Base-by-base conservation (phyloP, 352 stramenopile genomes). In the Globisporangium viniferum region DNA sequence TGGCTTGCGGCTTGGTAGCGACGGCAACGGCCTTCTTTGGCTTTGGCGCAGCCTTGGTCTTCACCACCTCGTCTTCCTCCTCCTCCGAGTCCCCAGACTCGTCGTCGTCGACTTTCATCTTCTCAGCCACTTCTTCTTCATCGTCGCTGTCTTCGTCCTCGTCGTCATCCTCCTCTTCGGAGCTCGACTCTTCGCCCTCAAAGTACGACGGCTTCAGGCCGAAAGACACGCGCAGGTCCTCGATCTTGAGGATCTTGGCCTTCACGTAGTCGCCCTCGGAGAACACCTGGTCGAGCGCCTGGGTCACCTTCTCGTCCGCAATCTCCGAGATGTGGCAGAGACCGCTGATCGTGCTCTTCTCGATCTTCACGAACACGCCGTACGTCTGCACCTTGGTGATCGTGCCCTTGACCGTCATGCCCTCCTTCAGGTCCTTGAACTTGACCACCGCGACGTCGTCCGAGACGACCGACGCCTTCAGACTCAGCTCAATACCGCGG, bases 141-240 rank as follows among this genome's bases (percentile, higher is more conserved):
- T 80, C 72, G 7, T 57, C 54, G 22, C 44, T 60, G 6, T 82
- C 67, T 22, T 86, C 73, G 18, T 81, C 73, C 22, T 87, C 84
- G 2, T 93, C 84, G 0, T 92, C 86, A 1, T 88, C 77, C 59
- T 93, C 86, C 41, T 95, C 86, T 54, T 95, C 88, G 62, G 93
- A 86, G 3, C 84, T 91, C 67, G 84, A 97, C 72, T 96, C 95
- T 39, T 98, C 95, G 62, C 90, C 89, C 20, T 92, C 90, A 73
- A 99, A 99, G 75, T 98, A 98, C 73, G 96, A 98, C 5, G 94
- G 92, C 80, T 99, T 99, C 44, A 99, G 86, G 49, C 96, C 97
- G 36, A 99, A 97, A 33, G 91, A 97, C 35, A 99, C 80, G 46
- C 91, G 89, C 41, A 91, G 87, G 48, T 91, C 76, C 59, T 98